Percentiles rank a stretch among this genome's conserved stretches.
phyloP scores from a whole-genome alignment of 202 grass and related monocot species.

The Zoysia matrella region DNA sequence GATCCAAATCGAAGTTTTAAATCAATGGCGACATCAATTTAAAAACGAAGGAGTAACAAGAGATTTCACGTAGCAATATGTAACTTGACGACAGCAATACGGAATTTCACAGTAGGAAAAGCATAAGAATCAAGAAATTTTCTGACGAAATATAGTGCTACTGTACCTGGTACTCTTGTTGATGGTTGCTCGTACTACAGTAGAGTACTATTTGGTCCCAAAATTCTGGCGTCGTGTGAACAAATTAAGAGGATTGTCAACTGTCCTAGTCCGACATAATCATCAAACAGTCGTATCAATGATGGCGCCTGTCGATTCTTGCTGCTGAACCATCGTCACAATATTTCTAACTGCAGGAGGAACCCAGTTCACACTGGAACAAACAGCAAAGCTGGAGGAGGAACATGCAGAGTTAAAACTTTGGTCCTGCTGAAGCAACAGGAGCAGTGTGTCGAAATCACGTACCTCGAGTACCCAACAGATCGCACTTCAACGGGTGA shows the following conservation, averaged over 20 bases:
- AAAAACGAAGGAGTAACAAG: too few species aligned
- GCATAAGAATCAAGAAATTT: too few species aligned
- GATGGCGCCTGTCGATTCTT: background rate
- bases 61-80: too few species aligned
- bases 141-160: too few species aligned
- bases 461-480: too few species aligned
- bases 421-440: too few species aligned
- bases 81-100: too few species aligned
- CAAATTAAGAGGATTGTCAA: background rate
- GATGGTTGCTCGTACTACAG: background rate
- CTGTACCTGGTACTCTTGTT: background rate
- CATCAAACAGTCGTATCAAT: background rate
- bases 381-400: slow-evolving; percentile 37
- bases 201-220: background rate
- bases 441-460: too few species aligned
- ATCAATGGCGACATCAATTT: too few species aligned
- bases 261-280: background rate
- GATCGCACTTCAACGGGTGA: too few species aligned
- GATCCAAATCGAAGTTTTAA: too few species aligned
- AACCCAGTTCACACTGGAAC: background rate
- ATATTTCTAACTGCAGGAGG: slow-evolving; percentile 33
- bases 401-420: background rate
- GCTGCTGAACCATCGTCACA: background rate
- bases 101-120: too few species aligned
- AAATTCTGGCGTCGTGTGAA: slow-evolving; percentile 1